Evolutionary conservation across 108 stramenopile genomes (phyloP).

Genomic region (Phaeodactylum tricornutum): DNA sequence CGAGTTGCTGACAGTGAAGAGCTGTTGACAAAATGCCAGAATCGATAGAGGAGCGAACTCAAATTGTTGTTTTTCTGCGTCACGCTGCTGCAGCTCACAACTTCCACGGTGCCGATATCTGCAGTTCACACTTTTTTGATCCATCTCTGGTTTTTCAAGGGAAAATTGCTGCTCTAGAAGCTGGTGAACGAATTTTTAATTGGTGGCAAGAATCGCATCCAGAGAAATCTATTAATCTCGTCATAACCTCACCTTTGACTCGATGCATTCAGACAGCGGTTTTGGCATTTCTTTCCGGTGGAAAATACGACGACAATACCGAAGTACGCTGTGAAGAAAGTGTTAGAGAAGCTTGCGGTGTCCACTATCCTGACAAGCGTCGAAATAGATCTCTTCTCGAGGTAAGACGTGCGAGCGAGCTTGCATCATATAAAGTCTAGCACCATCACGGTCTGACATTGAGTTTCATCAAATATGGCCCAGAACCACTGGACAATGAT

Average conservation of each 20-base stretch:
- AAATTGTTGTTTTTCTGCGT: slow-evolving; percentile 56
- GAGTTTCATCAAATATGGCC: no score
- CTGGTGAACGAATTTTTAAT: slow-evolving; percentile 15
- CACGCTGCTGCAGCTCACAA: slow-evolving; percentile 73
- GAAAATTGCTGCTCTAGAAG: slow-evolving; percentile 36
- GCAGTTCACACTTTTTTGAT: slow-evolving; percentile 41
- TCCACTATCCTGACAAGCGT: slow-evolving; percentile 54
- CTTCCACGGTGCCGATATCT: slow-evolving; percentile 29
- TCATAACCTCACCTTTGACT: slow-evolving; percentile 47
- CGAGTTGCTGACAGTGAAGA: no score
- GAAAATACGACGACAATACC: neutral
- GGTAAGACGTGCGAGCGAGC: slow-evolving; percentile 17
- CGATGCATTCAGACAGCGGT: slow-evolving; percentile 67
- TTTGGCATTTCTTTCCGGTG: slow-evolving; percentile 44
- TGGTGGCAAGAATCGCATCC: slow-evolving; percentile 15
- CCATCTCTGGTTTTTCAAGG: slow-evolving; percentile 49
- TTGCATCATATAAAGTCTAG: slow-evolving; percentile 1
- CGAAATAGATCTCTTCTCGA: slow-evolving; percentile 23
- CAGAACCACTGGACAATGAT: slow-evolving; percentile 39
- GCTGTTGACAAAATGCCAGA: no score
- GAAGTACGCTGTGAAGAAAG: slow-evolving; percentile 14
- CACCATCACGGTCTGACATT: no score
- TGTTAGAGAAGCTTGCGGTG: slow-evolving; percentile 66
- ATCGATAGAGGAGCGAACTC: slow-evolving; percentile 16
- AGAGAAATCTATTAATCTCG: slow-evolving; percentile 23